phyloP scores from a whole-genome alignment of 768 basidiomycete species.

The Panaeolus cyanescens region DNA sequence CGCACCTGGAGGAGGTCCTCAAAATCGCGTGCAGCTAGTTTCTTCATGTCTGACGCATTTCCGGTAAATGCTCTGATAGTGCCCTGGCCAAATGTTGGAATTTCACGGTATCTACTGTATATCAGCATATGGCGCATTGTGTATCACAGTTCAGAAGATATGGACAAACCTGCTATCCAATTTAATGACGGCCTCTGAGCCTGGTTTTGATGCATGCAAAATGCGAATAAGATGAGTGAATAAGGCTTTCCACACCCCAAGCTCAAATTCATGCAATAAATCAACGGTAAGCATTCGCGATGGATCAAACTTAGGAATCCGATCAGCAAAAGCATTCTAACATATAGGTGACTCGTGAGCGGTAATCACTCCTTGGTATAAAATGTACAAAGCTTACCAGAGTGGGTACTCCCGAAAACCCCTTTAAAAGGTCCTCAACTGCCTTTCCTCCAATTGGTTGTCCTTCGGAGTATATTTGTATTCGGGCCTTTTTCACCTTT shows the following conservation, averaged over 20 bases:
- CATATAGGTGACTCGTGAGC: not conserved
- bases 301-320: constrained; percentile 24
- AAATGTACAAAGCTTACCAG: constrained; percentile 13
- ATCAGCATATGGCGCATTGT: not conserved
- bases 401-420: constrained; percentile 18
- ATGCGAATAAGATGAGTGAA: constrained; percentile 37
- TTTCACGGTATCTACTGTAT: constrained; percentile 16
- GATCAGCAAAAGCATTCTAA: constrained; percentile 34
- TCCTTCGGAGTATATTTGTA: constrained; percentile 11
- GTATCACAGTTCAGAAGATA: not conserved
- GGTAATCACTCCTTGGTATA: not conserved
- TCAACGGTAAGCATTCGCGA: constrained; percentile 33
- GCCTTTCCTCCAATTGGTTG: constrained; percentile 3
- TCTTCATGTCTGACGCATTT: constrained; percentile 30
- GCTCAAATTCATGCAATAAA: constrained; percentile 41
- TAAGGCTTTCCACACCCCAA: constrained; percentile 38
- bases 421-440: constrained; percentile 17
- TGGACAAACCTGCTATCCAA: constrained; percentile 5
- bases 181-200: not conserved
- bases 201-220: constrained; percentile 19
- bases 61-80: constrained; percentile 29
- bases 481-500: constrained; percentile 3
- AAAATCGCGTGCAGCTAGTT: constrained; percentile 32
- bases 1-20: constrained; percentile 38
- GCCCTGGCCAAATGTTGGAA: constrained; percentile 22